Conservation (phyloP, 345 rosid species). For the Bruguiera gymnorhiza region DNA sequence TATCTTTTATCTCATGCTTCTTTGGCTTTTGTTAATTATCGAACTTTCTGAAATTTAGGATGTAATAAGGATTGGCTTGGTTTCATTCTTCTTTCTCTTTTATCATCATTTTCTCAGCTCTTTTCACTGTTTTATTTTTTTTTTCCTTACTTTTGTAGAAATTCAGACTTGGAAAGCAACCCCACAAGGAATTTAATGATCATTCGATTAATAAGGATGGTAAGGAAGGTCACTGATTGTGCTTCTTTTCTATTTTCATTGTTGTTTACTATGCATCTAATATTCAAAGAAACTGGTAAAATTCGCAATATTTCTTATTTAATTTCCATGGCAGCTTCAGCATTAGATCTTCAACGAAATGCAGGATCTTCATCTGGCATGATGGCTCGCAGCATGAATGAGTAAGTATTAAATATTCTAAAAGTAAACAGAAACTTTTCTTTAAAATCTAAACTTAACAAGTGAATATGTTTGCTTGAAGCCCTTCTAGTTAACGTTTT, state of each 20-base stretch:
- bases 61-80: slow-evolving; percentile 9
- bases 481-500: background rate
- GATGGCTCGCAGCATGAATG: slow-evolving; percentile 93
- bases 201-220: slow-evolving; percentile 83
- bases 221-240: slow-evolving; percentile 43
- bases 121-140: slow-evolving; percentile 7
- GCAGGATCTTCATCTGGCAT: slow-evolving; percentile 84
- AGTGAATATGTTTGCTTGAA: background rate
- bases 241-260: slow-evolving; percentile 1
- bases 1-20: slow-evolving; percentile 21
- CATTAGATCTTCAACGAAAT: slow-evolving; percentile 82
- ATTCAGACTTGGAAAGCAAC: slow-evolving; percentile 99
- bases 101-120: slow-evolving; percentile 9
- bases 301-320: background rate
- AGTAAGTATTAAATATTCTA: slow-evolving; percentile 41
- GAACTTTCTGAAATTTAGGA: slow-evolving; percentile 24
- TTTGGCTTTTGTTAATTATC: slow-evolving; percentile 12
- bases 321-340: slow-evolving; percentile 42
- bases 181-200: slow-evolving; percentile 96
- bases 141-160: slow-evolving; percentile 46
- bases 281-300: background rate
- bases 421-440: background rate
- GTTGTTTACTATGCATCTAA: background rate
- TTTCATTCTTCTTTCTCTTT: slow-evolving; percentile 15
- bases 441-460: background rate